A percentile compares a stretch with the other conserved stretches of the same genome.
Conservation (phyloP, 2,329 filamentous ascomycete genomes). For the Sphaerulina populicola region DNA sequence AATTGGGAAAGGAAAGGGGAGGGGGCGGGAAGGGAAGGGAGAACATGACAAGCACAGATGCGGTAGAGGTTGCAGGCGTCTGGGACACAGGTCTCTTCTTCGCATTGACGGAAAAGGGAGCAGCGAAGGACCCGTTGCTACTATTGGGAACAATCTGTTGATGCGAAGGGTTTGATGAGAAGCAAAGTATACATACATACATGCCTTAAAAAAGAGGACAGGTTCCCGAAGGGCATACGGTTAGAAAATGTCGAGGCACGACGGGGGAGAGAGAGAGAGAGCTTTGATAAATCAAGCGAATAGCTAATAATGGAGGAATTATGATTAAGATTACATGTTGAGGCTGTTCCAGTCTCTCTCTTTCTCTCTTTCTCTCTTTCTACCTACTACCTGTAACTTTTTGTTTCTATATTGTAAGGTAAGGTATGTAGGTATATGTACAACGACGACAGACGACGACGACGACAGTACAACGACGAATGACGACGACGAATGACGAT, state of each 20-base stretch:
- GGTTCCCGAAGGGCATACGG: background rate
- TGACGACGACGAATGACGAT: no score
- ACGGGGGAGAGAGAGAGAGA: background rate
- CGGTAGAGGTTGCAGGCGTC: slow-evolving; percentile 10
- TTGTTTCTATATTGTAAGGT: no score
- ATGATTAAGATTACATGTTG: background rate
- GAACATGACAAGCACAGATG: background rate
- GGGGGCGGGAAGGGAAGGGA: background rate
- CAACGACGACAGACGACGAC: no score
- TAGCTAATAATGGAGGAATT: background rate
- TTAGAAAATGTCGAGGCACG: no score
- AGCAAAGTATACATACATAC: background rate
- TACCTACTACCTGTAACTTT: no score
- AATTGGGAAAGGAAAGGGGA: background rate
- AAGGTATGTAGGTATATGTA: background rate
- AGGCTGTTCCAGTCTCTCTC: no score
- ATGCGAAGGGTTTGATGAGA: background rate
- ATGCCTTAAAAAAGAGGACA: background rate
- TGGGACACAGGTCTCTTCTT: background rate
- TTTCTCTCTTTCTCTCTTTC: no score
- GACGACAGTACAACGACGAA: no score
- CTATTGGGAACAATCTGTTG: background rate
- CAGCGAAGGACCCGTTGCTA: background rate
- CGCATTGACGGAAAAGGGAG: background rate
- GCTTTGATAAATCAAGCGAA: background rate